phyloP scores from a whole-genome alignment of 2,329 filamentous ascomycete species.

The Nemania sp. region DNA sequence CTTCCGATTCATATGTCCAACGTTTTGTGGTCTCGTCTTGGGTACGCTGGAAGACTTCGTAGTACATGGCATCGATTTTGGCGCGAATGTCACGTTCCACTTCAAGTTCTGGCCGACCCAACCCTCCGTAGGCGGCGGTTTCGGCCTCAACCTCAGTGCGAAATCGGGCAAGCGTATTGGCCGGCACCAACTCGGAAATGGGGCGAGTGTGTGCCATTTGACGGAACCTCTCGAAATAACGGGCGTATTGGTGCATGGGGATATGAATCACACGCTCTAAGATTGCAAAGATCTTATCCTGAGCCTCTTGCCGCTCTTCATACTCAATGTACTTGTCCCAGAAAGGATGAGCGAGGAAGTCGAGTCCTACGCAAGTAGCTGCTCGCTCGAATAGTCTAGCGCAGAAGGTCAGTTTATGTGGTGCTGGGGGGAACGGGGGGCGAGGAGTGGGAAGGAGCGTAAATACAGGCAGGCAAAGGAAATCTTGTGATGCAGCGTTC shows the following conservation, averaged over 20 bases:
- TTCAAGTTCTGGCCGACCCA: slow-evolving; percentile 71
- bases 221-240: slow-evolving; percentile 91
- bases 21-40: slow-evolving; percentile 88
- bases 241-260: slow-evolving; percentile 92
- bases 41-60: slow-evolving; percentile 78
- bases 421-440: slow-evolving; percentile 32
- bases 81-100: slow-evolving; percentile 79
- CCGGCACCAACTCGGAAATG: slow-evolving; percentile 70
- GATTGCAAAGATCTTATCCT: slow-evolving; percentile 83
- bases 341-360: slow-evolving; percentile 93
- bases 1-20: slow-evolving; percentile 92
- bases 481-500: slow-evolving; percentile 57
- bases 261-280: slow-evolving; percentile 82
- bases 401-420: slow-evolving; percentile 36
- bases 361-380: slow-evolving; percentile 80
- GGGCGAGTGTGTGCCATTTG: slow-evolving; percentile 74
- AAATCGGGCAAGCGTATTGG: slow-evolving; percentile 69
- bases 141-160: slow-evolving; percentile 73
- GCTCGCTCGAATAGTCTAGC: slow-evolving; percentile 89
- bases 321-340: slow-evolving; percentile 99
- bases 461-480: slow-evolving; percentile 64
- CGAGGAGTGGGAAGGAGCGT: slow-evolving; percentile 51
- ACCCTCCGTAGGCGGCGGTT: slow-evolving; percentile 53
- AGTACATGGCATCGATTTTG: slow-evolving; percentile 78
- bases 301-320: slow-evolving; percentile 84